Base-by-base conservation (phyloP, 495 filamentous ascomycete species). In the Articulospora tetracladia region DNA sequence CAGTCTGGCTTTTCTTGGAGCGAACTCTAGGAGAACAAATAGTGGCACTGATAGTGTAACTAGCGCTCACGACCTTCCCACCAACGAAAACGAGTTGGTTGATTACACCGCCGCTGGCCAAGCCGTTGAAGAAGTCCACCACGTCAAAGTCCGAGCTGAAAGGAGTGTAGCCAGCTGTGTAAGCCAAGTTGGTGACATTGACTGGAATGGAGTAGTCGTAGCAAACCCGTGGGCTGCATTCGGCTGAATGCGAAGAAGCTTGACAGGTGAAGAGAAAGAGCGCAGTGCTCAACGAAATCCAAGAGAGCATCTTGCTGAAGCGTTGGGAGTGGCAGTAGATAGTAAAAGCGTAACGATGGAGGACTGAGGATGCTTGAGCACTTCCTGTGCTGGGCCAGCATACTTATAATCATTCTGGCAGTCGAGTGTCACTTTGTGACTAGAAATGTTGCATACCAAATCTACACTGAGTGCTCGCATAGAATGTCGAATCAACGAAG, bases 81-180 rank as follows among this genome's bases (percentile, higher is more conserved):
- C 17, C 3, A 19, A 27, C 20, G 4, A 1, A 22, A 36, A 55
- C 15, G 15, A 39, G n/a, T 4, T 27, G 53, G 22, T 17, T 32
- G 6, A 11, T 26, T 17, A 24, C 48, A 2, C 25, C 34, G 6
- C 53, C 13, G 22, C 53, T 32, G 17, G 53, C 2, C 19, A 55
- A 15, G 15, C 15, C 30, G 27, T 55, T 55, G 32, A 55, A 12
- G 24, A 55, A 55, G 15, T 25, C 53, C 13, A 55, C 53, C 17
- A 55, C 53, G 22, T 55, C 53, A 15, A 39, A 55, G 53, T 55
- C 15, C 19, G 53, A 55, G 15, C 13, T 41, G 53, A 55, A 55
- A 13, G 20, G 53, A 19, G 36, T 17, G 53, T 55, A 55, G 26
- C 53, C 32, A 15, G 53, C 53, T 7, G 15, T 39, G 13, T 19